phyloP scores from a whole-genome alignment of 306 rosid genomes.

The Coriaria nepalensis region DNA sequence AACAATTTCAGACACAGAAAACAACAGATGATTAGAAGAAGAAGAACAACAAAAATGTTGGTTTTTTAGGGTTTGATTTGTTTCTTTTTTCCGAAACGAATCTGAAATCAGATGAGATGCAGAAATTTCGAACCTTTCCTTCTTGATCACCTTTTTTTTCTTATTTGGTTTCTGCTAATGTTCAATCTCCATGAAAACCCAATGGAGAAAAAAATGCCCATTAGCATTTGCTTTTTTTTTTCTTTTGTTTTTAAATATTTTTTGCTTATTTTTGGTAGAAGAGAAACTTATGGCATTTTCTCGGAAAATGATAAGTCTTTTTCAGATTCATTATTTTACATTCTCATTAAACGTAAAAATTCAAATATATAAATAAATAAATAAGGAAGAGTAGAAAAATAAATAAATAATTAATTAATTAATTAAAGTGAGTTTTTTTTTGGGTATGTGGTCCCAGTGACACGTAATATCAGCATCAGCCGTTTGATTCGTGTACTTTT shows the following conservation, averaged over 20 bases:
- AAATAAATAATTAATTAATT: too few species aligned
- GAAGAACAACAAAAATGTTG: background rate
- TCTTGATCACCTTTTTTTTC: background rate
- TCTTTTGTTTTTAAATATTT: slow-evolving; percentile 14
- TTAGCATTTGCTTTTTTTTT: slow-evolving; percentile 14
- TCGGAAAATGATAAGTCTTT: slow-evolving; percentile 24
- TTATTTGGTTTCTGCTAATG: background rate
- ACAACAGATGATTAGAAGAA: background rate
- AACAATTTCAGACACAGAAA: too few species aligned
- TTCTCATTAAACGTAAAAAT: too few species aligned
- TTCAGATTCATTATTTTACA: too few species aligned
- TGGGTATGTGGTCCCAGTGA: too few species aligned
- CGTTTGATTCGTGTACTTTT: background rate
- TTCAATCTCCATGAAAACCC: slow-evolving; percentile 27
- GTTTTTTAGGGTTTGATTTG: background rate
- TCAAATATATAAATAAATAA: too few species aligned
- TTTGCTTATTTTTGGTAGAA: slow-evolving; percentile 12
- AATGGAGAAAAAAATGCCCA: slow-evolving; percentile 14
- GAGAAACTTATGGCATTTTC: slow-evolving; percentile 30
- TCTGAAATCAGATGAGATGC: background rate
- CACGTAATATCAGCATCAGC: too few species aligned
- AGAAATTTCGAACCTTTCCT: background rate
- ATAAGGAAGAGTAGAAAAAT: too few species aligned
- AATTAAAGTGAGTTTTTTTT: too few species aligned
- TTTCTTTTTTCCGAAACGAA: too few species aligned